phyloP scores from a whole-genome alignment of 768 basidiomycete genomes.

The Calocera viscosa region DNA sequence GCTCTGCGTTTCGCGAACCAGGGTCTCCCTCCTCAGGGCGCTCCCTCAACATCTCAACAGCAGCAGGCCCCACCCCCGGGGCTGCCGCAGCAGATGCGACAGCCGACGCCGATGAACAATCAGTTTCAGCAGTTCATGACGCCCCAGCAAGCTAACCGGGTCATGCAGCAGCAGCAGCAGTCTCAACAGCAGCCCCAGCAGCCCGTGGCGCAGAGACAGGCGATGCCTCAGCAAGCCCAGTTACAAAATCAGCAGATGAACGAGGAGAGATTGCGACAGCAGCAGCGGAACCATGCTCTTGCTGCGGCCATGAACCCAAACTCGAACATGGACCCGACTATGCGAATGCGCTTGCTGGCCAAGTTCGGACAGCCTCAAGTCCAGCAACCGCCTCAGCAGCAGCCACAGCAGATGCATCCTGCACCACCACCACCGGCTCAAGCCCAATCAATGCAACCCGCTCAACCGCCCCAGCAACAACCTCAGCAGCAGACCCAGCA shows the following conservation, averaged over 20 bases:
- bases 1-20: no score
- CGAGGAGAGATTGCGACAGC: conserved; percentile 8
- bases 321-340: neutral
- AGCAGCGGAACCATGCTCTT: neutral
- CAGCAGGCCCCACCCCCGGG: neutral
- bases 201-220: conserved; percentile 10
- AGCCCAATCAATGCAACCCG: conserved; percentile 2
- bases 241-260: conserved; percentile 8
- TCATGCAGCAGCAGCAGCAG: neutral
- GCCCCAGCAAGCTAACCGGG: conserved; percentile 12
- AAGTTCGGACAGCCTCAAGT: neutral
- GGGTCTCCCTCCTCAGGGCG: neutral
- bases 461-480: conserved; percentile 12
- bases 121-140: conserved; percentile 6
- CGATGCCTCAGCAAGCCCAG: conserved; percentile 12
- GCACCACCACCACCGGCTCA: neutral
- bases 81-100: neutral
- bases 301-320: neutral
- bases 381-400: conserved; percentile 13
- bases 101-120: neutral
- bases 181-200: neutral
- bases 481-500: conserved; percentile 16
- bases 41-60: neutral
- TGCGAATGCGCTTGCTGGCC: neutral
- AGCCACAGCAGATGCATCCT: conserved; percentile 8